phyloP scores from a whole-genome alignment of 2,329 filamentous ascomycete species.

The Domatiomyces catenatus region DNA sequence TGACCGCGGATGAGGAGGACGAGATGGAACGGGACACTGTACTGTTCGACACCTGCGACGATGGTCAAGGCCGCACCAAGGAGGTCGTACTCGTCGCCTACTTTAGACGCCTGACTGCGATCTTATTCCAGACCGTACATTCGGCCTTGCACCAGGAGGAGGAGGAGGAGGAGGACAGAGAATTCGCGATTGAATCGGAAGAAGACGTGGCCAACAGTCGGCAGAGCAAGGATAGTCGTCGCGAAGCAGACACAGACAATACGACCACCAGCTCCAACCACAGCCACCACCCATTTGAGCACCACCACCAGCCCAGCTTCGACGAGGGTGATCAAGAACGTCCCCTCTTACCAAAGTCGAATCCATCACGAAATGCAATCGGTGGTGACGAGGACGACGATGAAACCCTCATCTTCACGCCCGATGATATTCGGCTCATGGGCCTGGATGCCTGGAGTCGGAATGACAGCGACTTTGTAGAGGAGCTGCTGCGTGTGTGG shows the following conservation, averaged over 20 bases:
- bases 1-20: constrained; percentile 39
- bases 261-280: not conserved
- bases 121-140: constrained; percentile 31
- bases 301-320: constrained; percentile 14
- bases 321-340: constrained; percentile 16
- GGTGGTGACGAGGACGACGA: constrained; percentile 13
- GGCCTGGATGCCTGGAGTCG: constrained; percentile 35
- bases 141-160: not conserved
- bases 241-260: constrained; percentile 14
- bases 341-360: constrained; percentile 14
- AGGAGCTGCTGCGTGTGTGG: constrained; percentile 31
- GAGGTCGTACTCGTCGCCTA: constrained; percentile 35
- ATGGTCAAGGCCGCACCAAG: constrained; percentile 22
- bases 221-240: constrained; percentile 6
- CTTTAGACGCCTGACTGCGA: constrained; percentile 33
- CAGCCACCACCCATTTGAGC: constrained; percentile 12
- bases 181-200: constrained; percentile 7
- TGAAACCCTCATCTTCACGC: constrained; percentile 23
- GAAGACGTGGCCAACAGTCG: constrained; percentile 5
- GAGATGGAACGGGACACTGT: constrained; percentile 31
- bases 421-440: constrained; percentile 33
- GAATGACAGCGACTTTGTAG: constrained; percentile 30
- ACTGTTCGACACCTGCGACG: constrained; percentile 23
- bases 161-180: not conserved
- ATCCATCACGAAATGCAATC: too few species aligned